These are phyloP conservation scores for Fusarium miscanthi DNA, from an alignment of 2,329 filamentous ascomycete genomes.

Conservation along the genomic window DNA sequence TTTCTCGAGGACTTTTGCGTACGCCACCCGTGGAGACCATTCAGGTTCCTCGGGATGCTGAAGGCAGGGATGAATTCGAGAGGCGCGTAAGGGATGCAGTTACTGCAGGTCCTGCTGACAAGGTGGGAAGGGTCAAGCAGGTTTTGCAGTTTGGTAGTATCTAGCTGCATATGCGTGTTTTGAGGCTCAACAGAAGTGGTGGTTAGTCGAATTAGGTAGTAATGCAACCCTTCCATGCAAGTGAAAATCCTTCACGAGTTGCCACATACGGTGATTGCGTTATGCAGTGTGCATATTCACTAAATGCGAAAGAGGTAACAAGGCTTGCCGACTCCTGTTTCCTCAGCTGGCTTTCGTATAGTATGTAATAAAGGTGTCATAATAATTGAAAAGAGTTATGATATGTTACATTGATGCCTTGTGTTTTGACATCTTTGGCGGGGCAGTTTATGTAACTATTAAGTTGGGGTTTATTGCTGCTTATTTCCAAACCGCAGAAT, in stretches of 20 bases:
- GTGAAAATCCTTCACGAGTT: neutral
- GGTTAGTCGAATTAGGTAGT: neutral
- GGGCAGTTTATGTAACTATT: rapidly evolving
- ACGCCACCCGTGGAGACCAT: neutral
- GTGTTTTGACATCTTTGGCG: rapidly evolving
- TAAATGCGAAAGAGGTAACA: neutral
- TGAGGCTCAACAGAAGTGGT: rapidly evolving
- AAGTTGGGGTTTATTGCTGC: neutral
- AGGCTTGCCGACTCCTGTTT: too few relatives aligned
- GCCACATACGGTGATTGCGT: neutral
- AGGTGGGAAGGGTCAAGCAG: constrained; percentile 3
- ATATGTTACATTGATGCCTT: neutral
- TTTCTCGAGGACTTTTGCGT: neutral
- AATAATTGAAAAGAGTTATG: rapidly evolving
- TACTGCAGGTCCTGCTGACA: neutral
- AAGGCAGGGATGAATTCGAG: neutral
- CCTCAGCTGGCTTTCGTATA: too few relatives aligned
- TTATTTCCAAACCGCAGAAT: too few relatives aligned
- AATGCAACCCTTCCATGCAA: neutral
- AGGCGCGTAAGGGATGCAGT: neutral
- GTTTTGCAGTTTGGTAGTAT: constrained; percentile 1
- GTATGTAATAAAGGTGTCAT: neutral
- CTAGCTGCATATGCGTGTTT: neutral
- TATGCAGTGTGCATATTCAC: neutral
- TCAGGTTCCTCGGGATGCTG: neutral